A percentile compares a stretch with the other conserved stretches of the same genome.
Evolutionary conservation across 306 rosid genomes (phyloP).

Genomic region (Ceratonia siliqua): DNA sequence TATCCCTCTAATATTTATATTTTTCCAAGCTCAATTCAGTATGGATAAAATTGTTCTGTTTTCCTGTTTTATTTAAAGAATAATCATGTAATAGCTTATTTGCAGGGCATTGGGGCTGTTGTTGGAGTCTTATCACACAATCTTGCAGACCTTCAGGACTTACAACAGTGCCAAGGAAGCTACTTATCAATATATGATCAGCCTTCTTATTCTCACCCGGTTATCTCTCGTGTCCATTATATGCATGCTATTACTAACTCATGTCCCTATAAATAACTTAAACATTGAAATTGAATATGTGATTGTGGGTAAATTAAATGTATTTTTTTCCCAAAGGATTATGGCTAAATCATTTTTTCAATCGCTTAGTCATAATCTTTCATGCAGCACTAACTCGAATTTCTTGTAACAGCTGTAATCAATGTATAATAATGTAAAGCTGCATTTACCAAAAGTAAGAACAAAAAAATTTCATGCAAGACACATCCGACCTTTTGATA

Average conservation of each 20-base stretch:
- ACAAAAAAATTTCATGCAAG: background rate
- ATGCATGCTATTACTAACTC: background rate
- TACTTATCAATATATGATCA: slow-evolving; percentile 92
- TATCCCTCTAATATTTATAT: background rate
- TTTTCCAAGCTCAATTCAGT: background rate
- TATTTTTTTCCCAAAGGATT: background rate
- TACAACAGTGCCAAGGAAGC: slow-evolving; percentile 68
- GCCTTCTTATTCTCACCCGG: slow-evolving; percentile 71
- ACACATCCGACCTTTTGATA: background rate
- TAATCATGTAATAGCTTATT: slow-evolving; percentile 24
- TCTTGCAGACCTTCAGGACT: slow-evolving; percentile 84
- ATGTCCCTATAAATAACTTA: background rate
- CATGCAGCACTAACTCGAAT: background rate
- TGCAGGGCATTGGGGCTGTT: slow-evolving; percentile 80
- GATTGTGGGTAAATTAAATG: background rate
- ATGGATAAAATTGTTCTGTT: background rate
- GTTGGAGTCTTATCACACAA: slow-evolving; percentile 90
- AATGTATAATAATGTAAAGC: background rate
- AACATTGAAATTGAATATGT: background rate
- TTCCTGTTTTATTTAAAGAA: background rate
- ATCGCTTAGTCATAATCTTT: background rate
- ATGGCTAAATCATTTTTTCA: background rate
- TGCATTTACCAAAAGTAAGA: background rate
- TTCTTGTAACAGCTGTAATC: background rate
- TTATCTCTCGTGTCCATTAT: slow-evolving; percentile 29